Conservation (phyloP, 805 yeast species). For the Wickerhamomyces hampshirensis region DNA sequence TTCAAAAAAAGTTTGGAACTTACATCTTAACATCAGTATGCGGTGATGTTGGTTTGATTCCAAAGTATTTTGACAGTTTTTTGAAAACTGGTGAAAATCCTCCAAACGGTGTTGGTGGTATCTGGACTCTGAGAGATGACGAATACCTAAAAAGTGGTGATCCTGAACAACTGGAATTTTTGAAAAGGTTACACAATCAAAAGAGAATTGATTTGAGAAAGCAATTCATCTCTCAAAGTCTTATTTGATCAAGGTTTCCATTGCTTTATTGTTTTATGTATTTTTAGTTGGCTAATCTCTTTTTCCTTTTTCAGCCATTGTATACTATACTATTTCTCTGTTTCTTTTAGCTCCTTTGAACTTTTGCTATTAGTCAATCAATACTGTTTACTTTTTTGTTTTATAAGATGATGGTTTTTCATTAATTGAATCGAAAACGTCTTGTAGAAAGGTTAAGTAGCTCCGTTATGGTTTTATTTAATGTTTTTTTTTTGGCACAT, state of each 20-base stretch:
- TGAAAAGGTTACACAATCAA: slow-evolving; percentile 35
- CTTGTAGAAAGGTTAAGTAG: no score
- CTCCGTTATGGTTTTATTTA: no score
- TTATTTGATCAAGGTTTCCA: no score
- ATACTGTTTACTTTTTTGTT: no score
- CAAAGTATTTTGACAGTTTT: slow-evolving; percentile 36
- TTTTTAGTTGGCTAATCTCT: neutral
- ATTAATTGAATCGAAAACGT: no score
- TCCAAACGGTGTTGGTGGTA: slow-evolving; percentile 38
- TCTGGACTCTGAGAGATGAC: slow-evolving; percentile 43
- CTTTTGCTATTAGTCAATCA: no score
- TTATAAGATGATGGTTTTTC: no score
- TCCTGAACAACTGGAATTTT: slow-evolving; percentile 29
- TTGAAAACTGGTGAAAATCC: slow-evolving; percentile 38
- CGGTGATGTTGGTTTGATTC: slow-evolving; percentile 39
- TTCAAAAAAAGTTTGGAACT: slow-evolving; percentile 37
- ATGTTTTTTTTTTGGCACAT: no score
- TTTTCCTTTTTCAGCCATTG: neutral
- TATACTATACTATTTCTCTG: no score
- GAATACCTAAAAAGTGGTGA: slow-evolving; percentile 27
- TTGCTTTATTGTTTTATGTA: neutral
- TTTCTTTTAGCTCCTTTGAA: no score
- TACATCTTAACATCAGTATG: slow-evolving; percentile 37
- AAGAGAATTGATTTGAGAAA: slow-evolving; percentile 39
- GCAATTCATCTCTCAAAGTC: slow-evolving; percentile 33